Percentiles rank a stretch among this genome's conserved stretches.
phyloP scores from a whole-genome alignment of 345 rosid genomes.

The Abelmoschus esculentus region DNA sequence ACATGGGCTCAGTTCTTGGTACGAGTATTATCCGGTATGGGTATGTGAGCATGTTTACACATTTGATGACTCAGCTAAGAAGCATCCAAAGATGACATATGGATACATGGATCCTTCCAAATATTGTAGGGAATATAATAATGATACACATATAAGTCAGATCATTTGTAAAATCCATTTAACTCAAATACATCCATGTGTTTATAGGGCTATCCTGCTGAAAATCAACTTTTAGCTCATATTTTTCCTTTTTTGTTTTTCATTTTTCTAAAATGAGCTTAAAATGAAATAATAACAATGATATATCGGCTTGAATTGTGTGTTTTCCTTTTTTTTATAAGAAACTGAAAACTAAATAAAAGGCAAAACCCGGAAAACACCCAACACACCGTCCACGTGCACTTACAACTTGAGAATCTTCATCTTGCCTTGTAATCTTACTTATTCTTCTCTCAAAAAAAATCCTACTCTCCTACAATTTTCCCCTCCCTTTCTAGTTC shows the following conservation, averaged over 20 bases:
- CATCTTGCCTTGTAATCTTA: background rate
- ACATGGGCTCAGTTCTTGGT: background rate
- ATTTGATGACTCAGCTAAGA: background rate
- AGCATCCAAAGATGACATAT: background rate
- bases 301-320: background rate
- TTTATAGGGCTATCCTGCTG: background rate
- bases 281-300: background rate
- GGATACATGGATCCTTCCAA: background rate
- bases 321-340: too few species aligned
- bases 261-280: background rate
- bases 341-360: background rate
- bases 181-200: background rate
- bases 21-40: background rate
- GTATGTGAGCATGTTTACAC: background rate
- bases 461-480: too few species aligned
- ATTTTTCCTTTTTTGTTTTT: background rate
- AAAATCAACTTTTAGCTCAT: background rate
- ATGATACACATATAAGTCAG: background rate
- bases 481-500: too few species aligned
- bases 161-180: background rate
- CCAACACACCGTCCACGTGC: too few species aligned
- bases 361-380: background rate
- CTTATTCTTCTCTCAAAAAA: too few species aligned
- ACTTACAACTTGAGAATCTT: background rate
- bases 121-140: background rate